Evolutionary conservation across 352 stramenopile genomes (phyloP).

Genomic region (Phytophthora kernoviae): DNA sequence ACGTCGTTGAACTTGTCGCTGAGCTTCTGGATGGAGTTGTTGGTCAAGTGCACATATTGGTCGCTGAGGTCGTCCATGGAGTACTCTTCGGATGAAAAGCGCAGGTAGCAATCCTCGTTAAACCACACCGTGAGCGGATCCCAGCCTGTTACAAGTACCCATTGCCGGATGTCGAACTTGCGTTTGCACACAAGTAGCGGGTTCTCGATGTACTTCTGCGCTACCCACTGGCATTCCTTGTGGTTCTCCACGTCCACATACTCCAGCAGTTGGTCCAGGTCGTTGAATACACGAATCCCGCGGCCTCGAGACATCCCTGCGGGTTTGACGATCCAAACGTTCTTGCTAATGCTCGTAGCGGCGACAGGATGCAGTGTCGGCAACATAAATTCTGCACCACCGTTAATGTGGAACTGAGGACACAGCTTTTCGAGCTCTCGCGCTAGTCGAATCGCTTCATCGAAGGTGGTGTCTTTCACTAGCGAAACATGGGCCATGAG

Average conservation of each 20-base stretch:
- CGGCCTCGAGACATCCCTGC: constrained; percentile 83
- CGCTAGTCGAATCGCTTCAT: constrained; percentile 39
- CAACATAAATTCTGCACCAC: constrained; percentile 43
- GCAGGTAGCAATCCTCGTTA: constrained; percentile 92
- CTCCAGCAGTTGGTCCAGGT: constrained; percentile 78
- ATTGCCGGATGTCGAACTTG: constrained; percentile 94
- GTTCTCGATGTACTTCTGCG: constrained; percentile 92
- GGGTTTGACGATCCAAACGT: constrained; percentile 96
- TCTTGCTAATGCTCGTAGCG: constrained; percentile 45
- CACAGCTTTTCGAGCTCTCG: constrained; percentile 45
- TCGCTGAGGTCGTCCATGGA: constrained; percentile 83
- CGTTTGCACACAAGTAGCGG: constrained; percentile 83
- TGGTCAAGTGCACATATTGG: constrained; percentile 93
- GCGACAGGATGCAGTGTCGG: constrained; percentile 8
- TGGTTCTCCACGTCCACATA: constrained; percentile 89
- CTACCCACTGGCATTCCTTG: constrained; percentile 85
- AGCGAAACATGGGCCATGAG: constrained; percentile 48
- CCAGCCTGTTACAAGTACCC: constrained; percentile 93
- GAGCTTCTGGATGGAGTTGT: constrained; percentile 95
- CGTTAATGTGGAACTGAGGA: constrained; percentile 81
- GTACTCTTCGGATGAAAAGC: constrained; percentile 89
- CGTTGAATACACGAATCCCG: constrained; percentile 90
- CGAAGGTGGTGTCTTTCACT: constrained; percentile 24
- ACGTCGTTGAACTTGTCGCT: constrained; percentile 88
- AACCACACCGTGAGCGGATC: constrained; percentile 95